phyloP scores from a whole-genome alignment of 1,284 basidiomycete genomes.

The Gymnopus androsaceus region DNA sequence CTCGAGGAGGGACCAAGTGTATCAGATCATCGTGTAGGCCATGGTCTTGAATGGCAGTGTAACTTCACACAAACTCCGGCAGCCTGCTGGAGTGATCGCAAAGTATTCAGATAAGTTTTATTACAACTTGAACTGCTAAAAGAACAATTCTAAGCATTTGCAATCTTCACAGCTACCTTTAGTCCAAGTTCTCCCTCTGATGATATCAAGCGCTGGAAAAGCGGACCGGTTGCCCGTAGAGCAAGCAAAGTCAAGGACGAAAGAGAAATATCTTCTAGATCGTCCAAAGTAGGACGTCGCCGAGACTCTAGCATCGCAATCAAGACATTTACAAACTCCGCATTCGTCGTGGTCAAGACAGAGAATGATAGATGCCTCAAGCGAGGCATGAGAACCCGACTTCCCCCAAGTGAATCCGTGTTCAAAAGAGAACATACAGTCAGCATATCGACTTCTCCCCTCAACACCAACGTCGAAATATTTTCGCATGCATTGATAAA shows the following conservation, averaged over 20 bases:
- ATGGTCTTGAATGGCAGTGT: too few species aligned
- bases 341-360: background rate
- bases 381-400: background rate
- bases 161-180: background rate
- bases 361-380: background rate
- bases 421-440: conserved; percentile 3
- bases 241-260: background rate
- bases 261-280: background rate
- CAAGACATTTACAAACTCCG: background rate
- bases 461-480: background rate
- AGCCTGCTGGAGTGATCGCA: background rate
- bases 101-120: background rate
- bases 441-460: background rate
- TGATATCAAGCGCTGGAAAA: background rate
- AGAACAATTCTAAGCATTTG: background rate
- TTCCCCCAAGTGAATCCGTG: background rate
- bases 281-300: too few species aligned
- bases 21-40: too few species aligned
- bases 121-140: background rate
- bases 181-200: background rate
- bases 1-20: too few species aligned
- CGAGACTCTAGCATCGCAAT: conserved; percentile 3
- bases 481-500: background rate
- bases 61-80: too few species aligned
- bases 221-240: background rate